These are phyloP conservation scores for Boletus barrowsii DNA, from an alignment of 768 basidiomycete species.

Conservation along the genomic window DNA sequence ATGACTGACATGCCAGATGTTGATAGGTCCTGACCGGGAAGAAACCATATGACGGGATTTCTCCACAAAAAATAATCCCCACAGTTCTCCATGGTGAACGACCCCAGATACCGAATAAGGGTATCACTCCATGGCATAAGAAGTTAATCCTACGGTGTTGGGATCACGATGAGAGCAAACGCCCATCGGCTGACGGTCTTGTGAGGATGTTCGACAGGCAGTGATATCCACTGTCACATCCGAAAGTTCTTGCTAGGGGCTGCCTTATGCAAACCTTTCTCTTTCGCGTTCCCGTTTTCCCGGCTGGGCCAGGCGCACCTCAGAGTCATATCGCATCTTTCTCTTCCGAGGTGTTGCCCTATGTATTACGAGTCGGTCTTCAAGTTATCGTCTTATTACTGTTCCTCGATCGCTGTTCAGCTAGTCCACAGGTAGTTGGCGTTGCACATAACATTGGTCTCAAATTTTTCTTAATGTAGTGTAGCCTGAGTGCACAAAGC, in stretches of 20 bases:
- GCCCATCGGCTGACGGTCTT: slow-evolving; percentile 16
- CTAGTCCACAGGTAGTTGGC: too few relatives aligned
- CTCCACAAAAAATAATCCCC: neutral
- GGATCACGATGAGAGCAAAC: slow-evolving; percentile 12
- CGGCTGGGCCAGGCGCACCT: neutral
- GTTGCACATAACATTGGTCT: too few relatives aligned
- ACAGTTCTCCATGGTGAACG: slow-evolving; percentile 7
- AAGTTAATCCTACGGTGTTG: slow-evolving; percentile 17
- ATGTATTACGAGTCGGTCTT: too few relatives aligned
- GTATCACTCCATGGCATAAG: slow-evolving; percentile 1
- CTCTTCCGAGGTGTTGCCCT: neutral
- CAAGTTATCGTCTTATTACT: too few relatives aligned
- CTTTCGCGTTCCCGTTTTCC: neutral
- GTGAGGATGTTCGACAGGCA: neutral
- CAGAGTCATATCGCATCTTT: neutral
- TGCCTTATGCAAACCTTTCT: too few relatives aligned
- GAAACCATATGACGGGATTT: slow-evolving; percentile 16
- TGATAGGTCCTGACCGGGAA: slow-evolving; percentile 20
- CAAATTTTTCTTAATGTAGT: too few relatives aligned
- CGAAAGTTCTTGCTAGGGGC: neutral
- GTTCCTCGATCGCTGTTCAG: too few relatives aligned
- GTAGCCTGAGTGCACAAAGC: too few relatives aligned
- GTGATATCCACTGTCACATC: neutral
- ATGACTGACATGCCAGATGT: slow-evolving; percentile 6
- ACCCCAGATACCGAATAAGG: slow-evolving; percentile 11